A percentile compares a stretch with the other conserved stretches of the same genome.
These are phyloP conservation scores for Cardamine occulta DNA, from an alignment of 345 rosid genomes.

Conservation along the genomic window DNA sequence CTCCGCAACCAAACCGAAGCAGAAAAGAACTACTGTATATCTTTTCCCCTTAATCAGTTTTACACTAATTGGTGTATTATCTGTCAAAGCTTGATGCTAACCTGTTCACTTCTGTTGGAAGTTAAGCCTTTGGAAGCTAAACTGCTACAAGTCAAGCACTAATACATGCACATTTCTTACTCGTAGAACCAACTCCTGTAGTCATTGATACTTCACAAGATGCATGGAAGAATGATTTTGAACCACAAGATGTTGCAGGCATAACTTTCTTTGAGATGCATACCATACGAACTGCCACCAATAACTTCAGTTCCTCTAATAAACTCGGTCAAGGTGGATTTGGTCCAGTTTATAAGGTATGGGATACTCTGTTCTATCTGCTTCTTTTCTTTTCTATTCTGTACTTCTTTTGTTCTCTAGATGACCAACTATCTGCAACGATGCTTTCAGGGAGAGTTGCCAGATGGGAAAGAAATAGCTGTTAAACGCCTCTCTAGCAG, in stretches of 20 bases:
- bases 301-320: conserved; percentile 28
- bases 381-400: neutral
- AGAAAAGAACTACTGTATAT: too few relatives aligned
- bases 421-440: neutral
- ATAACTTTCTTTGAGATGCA: conserved; percentile 18
- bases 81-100: neutral
- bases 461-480: conserved; percentile 23
- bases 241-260: conserved; percentile 26
- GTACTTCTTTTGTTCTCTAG: neutral
- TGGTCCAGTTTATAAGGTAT: conserved; percentile 38
- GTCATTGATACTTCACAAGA: neutral
- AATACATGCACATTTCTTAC: neutral
- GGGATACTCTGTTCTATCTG: neutral
- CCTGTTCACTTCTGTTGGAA: neutral
- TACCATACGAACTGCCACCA: conserved; percentile 23
- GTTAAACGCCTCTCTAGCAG: conserved; percentile 44
- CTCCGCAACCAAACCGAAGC: neutral
- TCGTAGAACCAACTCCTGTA: too few relatives aligned
- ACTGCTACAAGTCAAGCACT: neutral
- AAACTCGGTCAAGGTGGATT: conserved; percentile 42
- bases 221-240: conserved; percentile 18
- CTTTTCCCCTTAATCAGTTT: too few relatives aligned
- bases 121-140: conserved; percentile 1
- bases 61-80: too few relatives aligned
- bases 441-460: conserved; percentile 26